A percentile compares a stretch with the other conserved stretches of the same genome.
These are phyloP conservation scores for Lichenothelia convexa DNA, from an alignment of 495 filamentous ascomycete genomes.

Conservation along the genomic window DNA sequence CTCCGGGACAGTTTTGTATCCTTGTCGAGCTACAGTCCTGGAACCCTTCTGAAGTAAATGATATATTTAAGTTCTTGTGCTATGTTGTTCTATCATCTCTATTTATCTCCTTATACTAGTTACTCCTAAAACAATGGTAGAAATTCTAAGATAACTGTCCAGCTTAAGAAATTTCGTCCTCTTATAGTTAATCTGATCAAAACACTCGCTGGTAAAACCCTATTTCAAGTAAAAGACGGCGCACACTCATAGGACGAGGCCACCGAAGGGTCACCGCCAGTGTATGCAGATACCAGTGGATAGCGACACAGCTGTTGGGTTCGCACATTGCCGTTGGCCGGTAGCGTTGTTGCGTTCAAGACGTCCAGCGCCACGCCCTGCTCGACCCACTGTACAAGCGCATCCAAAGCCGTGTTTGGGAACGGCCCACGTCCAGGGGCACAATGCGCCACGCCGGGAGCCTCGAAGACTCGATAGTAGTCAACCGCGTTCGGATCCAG, in stretches of 20 bases:
- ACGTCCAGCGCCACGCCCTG: constrained; percentile 8
- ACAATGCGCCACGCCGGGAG: constrained; percentile 15
- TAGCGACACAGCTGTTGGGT: constrained; percentile 8
- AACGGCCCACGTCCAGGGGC: constrained; percentile 8
- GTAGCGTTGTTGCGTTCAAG: constrained; percentile 6
- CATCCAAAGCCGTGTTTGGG: constrained; percentile 7
- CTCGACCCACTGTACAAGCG: constrained; percentile 16
- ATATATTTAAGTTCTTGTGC: no score
- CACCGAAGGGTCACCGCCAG: not conserved
- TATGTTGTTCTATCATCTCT: no score
- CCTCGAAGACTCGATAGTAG: constrained; percentile 14
- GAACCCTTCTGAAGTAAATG: no score
- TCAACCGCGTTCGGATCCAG: constrained; percentile 8
- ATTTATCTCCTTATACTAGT: no score
- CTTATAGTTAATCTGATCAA: no score
- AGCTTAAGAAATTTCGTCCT: no score
- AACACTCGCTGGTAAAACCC: no score
- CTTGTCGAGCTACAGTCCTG: no score
- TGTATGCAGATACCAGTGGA: constrained; percentile 2
- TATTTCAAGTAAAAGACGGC: no score
- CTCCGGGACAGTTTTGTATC: no score
- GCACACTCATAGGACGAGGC: constrained; percentile 1
- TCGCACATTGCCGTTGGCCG: not conserved
- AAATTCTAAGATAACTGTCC: no score
- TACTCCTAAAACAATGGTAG: no score